These are phyloP conservation scores for Tremella fuciformis DNA, from an alignment of 768 basidiomycete species.

Conservation along the genomic window DNA sequence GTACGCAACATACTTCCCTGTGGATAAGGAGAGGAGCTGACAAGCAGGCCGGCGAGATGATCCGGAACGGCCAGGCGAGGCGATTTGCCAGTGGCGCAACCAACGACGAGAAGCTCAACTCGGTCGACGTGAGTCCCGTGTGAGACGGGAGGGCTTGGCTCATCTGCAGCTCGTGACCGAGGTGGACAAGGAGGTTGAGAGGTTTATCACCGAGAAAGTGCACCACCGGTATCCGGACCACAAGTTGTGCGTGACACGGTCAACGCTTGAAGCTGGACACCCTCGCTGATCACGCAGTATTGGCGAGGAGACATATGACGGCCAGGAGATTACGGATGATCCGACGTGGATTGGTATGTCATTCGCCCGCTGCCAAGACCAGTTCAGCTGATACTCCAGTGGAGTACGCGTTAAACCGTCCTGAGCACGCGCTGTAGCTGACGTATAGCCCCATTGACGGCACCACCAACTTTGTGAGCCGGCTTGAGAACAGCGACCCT, in stretches of 20 bases:
- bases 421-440: slow-evolving; percentile 1
- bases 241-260: slow-evolving; percentile 65
- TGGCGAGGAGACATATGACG: slow-evolving; percentile 82
- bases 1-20: slow-evolving; percentile 8
- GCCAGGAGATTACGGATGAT: slow-evolving; percentile 68
- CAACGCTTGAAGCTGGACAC: background rate
- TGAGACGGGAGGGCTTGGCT: background rate
- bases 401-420: slow-evolving; percentile 9
- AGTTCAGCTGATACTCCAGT: slow-evolving; percentile 13
- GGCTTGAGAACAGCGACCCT: slow-evolving; percentile 9
- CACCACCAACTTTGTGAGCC: slow-evolving; percentile 48
- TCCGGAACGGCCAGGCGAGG: slow-evolving; percentile 66
- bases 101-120: slow-evolving; percentile 83
- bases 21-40: background rate
- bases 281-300: slow-evolving; percentile 59
- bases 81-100: slow-evolving; percentile 52
- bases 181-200: slow-evolving; percentile 88
- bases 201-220: slow-evolving; percentile 71
- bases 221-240: slow-evolving; percentile 67
- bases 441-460: slow-evolving; percentile 42
- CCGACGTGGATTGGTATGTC: slow-evolving; percentile 93
- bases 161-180: slow-evolving; percentile 71
- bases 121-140: slow-evolving; percentile 63
- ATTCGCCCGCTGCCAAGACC: too few species aligned
- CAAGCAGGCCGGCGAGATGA: slow-evolving; percentile 40